These are phyloP conservation scores for Mortierella sp. DNA, from an alignment of 371 early-diverging fungal genomes.

Conservation along the genomic window DNA sequence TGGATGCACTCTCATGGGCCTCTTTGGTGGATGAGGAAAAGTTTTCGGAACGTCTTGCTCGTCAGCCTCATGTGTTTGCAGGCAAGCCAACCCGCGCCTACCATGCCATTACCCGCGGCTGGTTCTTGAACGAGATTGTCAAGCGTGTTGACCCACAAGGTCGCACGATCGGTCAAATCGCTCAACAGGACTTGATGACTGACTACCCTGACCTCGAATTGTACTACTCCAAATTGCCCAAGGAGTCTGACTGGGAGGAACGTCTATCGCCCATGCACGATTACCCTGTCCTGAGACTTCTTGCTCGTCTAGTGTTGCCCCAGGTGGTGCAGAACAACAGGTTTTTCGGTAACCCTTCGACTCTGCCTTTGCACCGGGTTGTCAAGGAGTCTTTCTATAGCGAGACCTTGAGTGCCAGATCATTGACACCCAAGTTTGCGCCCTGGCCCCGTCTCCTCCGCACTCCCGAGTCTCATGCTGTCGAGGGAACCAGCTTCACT, in stretches of 20 bases:
- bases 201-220: slow-evolving; percentile 65
- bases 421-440: slow-evolving; percentile 39
- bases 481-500: slow-evolving; percentile 60
- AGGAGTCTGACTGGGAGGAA: slow-evolving; percentile 59
- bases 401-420: slow-evolving; percentile 13
- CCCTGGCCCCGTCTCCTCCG: slow-evolving; percentile 27
- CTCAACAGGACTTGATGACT: slow-evolving; percentile 65
- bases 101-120: slow-evolving; percentile 79
- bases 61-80: slow-evolving; percentile 74
- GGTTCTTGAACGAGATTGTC: slow-evolving; percentile 81
- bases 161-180: slow-evolving; percentile 71
- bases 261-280: slow-evolving; percentile 62
- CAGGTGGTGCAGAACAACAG: slow-evolving; percentile 44
- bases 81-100: slow-evolving; percentile 70
- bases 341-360: slow-evolving; percentile 29
- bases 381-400: slow-evolving; percentile 19
- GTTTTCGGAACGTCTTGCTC: slow-evolving; percentile 64
- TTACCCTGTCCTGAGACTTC: slow-evolving; percentile 58
- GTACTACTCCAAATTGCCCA: slow-evolving; percentile 64
- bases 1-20: slow-evolving; percentile 50
- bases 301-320: slow-evolving; percentile 64
- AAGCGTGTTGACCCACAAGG: slow-evolving; percentile 69
- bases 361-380: slow-evolving; percentile 28
- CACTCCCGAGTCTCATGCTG: slow-evolving; percentile 43
- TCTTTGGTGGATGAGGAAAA: slow-evolving; percentile 52